These are phyloP conservation scores for Ogataea glucozyma DNA, from an alignment of 805 yeast genomes.

Conservation along the genomic window DNA sequence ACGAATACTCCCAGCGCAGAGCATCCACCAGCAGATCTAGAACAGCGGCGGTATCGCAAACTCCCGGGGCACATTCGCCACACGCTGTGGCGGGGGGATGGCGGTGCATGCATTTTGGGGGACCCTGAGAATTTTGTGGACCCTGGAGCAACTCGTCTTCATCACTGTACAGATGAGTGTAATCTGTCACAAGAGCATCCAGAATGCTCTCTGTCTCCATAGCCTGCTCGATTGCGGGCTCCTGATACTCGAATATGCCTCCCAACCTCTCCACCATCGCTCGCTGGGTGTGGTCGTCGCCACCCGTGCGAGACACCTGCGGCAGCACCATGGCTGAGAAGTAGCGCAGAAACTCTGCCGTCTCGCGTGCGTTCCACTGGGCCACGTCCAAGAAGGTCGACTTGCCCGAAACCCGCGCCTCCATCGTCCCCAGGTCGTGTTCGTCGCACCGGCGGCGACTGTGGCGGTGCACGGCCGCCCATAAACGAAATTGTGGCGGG, in stretches of 20 bases:
- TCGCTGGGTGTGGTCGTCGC: conserved; percentile 15
- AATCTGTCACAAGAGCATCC: conserved; percentile 14
- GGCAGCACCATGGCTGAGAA: conserved; percentile 35
- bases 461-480: conserved; percentile 29
- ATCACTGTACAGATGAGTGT: conserved; percentile 19
- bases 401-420: conserved; percentile 23
- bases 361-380: conserved; percentile 49
- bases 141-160: conserved; percentile 17
- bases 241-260: conserved; percentile 21
- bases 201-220: too few relatives aligned
- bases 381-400: conserved; percentile 39
- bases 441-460: conserved; percentile 9
- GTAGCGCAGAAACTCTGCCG: conserved; percentile 53
- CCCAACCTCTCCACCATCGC: conserved; percentile 17
- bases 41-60: not conserved
- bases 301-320: conserved; percentile 9
- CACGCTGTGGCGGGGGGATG: too few relatives aligned
- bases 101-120: too few relatives aligned
- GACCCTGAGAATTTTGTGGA: too few relatives aligned
- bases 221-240: too few relatives aligned
- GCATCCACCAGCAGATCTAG: conserved; percentile 10
- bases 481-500: conserved; percentile 23
- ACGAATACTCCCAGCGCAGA: conserved; percentile 10
- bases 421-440: conserved; percentile 15
- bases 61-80: too few relatives aligned